Conservation (phyloP, 805 yeast genomes). For the Lipomyces spencermartinsiae region DNA sequence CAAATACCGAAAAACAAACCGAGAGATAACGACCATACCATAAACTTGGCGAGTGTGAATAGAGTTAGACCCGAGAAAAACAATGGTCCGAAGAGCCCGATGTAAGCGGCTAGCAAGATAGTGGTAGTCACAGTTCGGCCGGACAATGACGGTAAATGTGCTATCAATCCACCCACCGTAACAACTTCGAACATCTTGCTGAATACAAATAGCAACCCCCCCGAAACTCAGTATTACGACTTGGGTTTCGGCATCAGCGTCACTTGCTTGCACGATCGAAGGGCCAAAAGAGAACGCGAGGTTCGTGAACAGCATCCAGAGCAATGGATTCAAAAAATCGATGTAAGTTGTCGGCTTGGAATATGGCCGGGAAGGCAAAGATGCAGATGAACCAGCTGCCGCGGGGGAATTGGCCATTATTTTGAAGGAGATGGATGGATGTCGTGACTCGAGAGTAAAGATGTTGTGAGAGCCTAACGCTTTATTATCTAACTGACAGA, state of each 20-base stretch:
- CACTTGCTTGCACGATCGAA: neutral
- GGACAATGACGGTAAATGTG: neutral
- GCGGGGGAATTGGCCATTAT: too few species aligned
- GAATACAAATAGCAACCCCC: neutral
- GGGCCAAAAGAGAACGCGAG: neutral
- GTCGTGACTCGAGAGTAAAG: too few species aligned
- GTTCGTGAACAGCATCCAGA: neutral
- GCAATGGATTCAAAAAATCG: neutral
- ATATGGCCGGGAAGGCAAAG: too few species aligned
- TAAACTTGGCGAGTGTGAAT: neutral
- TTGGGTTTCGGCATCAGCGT: neutral
- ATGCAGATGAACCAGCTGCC: too few species aligned
- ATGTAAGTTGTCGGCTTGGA: neutral
- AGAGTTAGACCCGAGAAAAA: neutral
- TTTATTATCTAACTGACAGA: too few species aligned
- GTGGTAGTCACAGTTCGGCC: conserved; percentile 3
- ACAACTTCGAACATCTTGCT: neutral
- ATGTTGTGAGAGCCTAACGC: too few species aligned
- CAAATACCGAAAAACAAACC: neutral
- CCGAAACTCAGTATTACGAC: neutral
- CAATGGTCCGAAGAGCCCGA: neutral
- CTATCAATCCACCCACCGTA: neutral
- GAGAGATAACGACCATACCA: neutral
- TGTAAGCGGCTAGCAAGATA: neutral
- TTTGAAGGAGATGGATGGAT: too few species aligned